Conservation (phyloP, 441 rosid species). For the Bocquillonia castaneifolia region DNA sequence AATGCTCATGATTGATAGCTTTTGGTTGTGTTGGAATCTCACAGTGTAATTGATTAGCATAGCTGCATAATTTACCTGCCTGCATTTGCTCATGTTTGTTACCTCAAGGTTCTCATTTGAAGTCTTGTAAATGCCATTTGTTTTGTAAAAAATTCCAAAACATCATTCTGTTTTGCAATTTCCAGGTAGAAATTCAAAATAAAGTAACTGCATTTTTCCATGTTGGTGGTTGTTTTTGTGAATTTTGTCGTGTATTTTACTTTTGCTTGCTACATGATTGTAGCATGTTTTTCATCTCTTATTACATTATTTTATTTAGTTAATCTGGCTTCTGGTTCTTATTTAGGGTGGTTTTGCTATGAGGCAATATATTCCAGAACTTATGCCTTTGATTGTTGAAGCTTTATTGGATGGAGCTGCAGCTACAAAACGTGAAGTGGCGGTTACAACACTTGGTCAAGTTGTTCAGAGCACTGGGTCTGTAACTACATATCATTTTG, state of each 20-base stretch:
- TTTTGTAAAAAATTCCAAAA: neutral
- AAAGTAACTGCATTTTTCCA: neutral
- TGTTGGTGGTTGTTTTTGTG: neutral
- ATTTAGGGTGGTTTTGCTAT: conserved; percentile 95
- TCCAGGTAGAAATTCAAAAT: neutral
- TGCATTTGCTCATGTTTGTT: neutral
- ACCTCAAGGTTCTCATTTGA: neutral
- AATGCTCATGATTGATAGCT: neutral
- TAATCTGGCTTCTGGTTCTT: conserved; percentile 25
- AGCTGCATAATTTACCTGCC: neutral
- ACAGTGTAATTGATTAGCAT: neutral
- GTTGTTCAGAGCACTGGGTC: conserved; percentile 99
- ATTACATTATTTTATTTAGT: conserved; percentile 1
- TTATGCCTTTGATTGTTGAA: conserved; percentile 98
- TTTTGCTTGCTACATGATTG: neutral
- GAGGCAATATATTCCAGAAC: conserved; percentile 88
- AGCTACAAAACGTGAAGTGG: conserved; percentile 94
- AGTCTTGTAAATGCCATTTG: neutral
- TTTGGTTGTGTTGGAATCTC: neutral
- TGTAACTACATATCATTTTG: conserved; percentile 20
- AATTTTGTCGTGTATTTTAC: neutral
- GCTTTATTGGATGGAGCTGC: conserved; percentile 99
- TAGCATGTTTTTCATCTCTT: neutral
- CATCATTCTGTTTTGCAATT: neutral
- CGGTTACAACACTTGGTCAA: conserved; percentile 98